Evolutionary conservation across 108 stramenopile genomes (phyloP).

Genomic region (Skeletonema tropicum): DNA sequence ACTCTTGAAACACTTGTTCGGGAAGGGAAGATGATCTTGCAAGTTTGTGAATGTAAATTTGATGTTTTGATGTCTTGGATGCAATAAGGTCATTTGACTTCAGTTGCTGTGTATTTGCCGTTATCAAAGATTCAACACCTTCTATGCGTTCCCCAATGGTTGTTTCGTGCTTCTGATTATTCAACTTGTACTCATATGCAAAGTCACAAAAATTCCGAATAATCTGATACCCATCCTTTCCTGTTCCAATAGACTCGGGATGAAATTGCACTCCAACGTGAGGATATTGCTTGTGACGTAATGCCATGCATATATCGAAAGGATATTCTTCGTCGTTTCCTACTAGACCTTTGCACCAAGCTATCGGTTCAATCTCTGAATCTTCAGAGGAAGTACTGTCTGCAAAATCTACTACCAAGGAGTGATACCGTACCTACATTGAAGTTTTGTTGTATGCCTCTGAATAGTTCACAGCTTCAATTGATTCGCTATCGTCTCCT

Average conservation of each 20-base stretch:
- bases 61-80: conserved; percentile 10
- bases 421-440: conserved; percentile 95
- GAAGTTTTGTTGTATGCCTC: conserved; percentile 46
- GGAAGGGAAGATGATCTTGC: conserved; percentile 12
- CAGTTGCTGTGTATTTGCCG: neutral
- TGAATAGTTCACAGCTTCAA: conserved; percentile 40
- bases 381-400: conserved; percentile 1
- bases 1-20: conserved; percentile 46
- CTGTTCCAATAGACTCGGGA: conserved; percentile 92
- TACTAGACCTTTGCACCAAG: conserved; percentile 43
- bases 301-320: conserved; percentile 69
- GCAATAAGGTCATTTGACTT: neutral
- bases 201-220: conserved; percentile 70
- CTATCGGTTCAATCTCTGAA: conserved; percentile 45
- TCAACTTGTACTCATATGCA: conserved; percentile 23
- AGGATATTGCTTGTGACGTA: conserved; percentile 73
- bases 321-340: neutral
- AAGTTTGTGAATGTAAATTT: conserved; percentile 47
- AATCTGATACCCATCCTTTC: conserved; percentile 54
- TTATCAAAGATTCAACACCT: neutral
- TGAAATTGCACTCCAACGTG: conserved; percentile 97
- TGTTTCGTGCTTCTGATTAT: neutral
- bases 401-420: conserved; percentile 71
- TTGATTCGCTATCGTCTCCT: neutral
- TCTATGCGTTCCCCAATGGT: neutral